A percentile compares a stretch with the other conserved stretches of the same genome.
phyloP scores from a whole-genome alignment of 1,284 basidiomycete species.

The Rhodotorula mucilaginosa region DNA sequence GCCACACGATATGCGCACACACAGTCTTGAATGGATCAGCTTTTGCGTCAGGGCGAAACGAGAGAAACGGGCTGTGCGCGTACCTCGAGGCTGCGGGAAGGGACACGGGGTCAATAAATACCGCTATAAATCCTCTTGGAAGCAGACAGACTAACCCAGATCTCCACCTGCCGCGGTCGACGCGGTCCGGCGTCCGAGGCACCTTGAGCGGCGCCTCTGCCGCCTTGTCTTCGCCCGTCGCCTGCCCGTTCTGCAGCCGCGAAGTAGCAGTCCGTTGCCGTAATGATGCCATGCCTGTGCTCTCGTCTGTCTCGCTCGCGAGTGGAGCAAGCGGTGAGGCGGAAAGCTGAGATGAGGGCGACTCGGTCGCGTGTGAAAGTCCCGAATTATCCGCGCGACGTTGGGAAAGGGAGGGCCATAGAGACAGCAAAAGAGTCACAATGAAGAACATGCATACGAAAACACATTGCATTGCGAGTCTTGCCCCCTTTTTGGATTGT shows the following conservation, averaged over 20 bases:
- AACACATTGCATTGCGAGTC: no score
- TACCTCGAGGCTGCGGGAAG: constrained; percentile 24
- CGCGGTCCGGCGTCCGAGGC: constrained; percentile 13
- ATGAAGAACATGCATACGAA: no score
- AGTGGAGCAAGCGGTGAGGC: no score
- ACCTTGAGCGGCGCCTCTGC: not conserved
- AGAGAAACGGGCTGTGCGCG: not conserved
- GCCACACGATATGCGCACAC: not conserved
- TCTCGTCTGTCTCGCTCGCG: no score
- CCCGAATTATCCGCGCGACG: no score
- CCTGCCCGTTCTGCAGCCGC: constrained; percentile 8
- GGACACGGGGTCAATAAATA: no score
- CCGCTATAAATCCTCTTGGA: not conserved
- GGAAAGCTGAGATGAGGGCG: no score
- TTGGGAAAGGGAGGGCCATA: no score
- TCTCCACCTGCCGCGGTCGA: constrained; percentile 30
- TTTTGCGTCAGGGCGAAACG: not conserved
- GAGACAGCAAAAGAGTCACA: no score
- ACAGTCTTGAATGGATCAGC: not conserved
- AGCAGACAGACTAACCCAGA: constrained; percentile 22
- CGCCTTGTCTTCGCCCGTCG: constrained; percentile 16
- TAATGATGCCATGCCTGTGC: not conserved
- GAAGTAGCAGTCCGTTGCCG: not conserved
- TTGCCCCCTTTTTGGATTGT: no score
- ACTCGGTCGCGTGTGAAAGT: no score